These are phyloP conservation scores for Diaporthe batatas DNA, from an alignment of 2,329 filamentous ascomycete genomes.

Conservation along the genomic window DNA sequence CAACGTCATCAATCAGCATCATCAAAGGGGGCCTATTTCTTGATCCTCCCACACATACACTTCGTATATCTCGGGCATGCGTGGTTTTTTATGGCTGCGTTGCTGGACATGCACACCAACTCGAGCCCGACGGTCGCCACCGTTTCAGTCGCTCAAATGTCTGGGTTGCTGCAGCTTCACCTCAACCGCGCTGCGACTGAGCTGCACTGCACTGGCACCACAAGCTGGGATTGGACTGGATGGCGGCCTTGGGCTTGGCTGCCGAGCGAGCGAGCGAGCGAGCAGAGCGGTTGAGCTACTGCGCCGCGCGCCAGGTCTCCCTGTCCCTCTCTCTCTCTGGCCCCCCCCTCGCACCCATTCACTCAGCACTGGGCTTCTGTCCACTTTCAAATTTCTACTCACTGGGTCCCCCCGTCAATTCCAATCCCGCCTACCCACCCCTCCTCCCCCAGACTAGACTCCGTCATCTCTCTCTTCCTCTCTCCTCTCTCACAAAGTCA, in stretches of 20 bases:
- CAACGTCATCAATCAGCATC: background rate
- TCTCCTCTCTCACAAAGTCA: conserved; percentile 27
- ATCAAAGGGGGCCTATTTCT: background rate
- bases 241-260: conserved; percentile 38
- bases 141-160: conserved; percentile 31
- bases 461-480: conserved; percentile 38
- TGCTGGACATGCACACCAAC: conserved; percentile 28
- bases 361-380: background rate
- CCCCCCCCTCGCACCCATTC: conserved; percentile 2
- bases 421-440: conserved; percentile 38
- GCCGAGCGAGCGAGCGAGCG: conserved; percentile 29
- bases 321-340: conserved; percentile 26
- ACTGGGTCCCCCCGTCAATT: conserved; percentile 39
- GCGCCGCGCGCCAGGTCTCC: conserved; percentile 36
- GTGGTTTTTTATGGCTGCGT: conserved; percentile 24
- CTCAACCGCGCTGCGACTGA: conserved; percentile 29
- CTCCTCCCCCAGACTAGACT: conserved; percentile 37
- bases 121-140: conserved; percentile 32
- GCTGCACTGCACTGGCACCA: conserved; percentile 35
- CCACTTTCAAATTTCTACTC: conserved; percentile 36
- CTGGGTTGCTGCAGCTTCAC: conserved; percentile 34
- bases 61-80: background rate
- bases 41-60: background rate
- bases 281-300: conserved; percentile 40
- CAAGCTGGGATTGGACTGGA: conserved; percentile 34